Base-by-base conservation (phyloP, 2,329 filamentous ascomycete genomes). In the Penicillium sp. region DNA sequence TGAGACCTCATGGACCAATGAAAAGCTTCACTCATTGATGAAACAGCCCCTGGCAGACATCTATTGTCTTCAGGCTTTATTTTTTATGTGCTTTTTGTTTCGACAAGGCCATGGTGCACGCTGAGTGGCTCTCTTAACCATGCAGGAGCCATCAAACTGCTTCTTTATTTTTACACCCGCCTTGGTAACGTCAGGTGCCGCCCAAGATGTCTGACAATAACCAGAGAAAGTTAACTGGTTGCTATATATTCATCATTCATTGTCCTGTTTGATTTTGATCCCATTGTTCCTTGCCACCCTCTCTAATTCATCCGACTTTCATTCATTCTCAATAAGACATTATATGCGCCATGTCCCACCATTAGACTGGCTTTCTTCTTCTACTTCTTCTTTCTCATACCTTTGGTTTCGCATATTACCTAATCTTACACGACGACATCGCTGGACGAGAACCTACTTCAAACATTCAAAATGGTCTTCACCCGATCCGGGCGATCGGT, bases 401-500 rank as follows among this genome's bases (percentile, higher is more conserved):
- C 40, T 41, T 2, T 32, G 49, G 41, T 40, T 32, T 27, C 24
- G 24, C 5, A 27, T 27, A 27, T 27, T 32, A 50, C 13, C 11
- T 40, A 44, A 45, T 29, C 27, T 36, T 27, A 3, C 31, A n/a
- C 34, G 11, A 50, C 22, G 44, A 36, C 39, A 18, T 46, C 42
- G 42, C 46, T 40, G 39, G 49, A 53, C 50, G 51, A 50, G 41
- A 41, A 36, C 22, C 18, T 34, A 27, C 38, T 46, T n/a, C 22
- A 34, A 45, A 21, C 21, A 45, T 38, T 22, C 56, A 61, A 31
- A 21, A 73, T 74, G 71, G 32, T 68, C n/a, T 71, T 74, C 49
- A 64, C 64, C 50, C 62, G 62, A 55, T 67, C 71, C 1, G 63
- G 60, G 8, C 61, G 66, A 43, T 66, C 69, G 4, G 69, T 71